Conservation (phyloP, 1,139 yeast genomes). For the Petasospora rhodanensis region DNA sequence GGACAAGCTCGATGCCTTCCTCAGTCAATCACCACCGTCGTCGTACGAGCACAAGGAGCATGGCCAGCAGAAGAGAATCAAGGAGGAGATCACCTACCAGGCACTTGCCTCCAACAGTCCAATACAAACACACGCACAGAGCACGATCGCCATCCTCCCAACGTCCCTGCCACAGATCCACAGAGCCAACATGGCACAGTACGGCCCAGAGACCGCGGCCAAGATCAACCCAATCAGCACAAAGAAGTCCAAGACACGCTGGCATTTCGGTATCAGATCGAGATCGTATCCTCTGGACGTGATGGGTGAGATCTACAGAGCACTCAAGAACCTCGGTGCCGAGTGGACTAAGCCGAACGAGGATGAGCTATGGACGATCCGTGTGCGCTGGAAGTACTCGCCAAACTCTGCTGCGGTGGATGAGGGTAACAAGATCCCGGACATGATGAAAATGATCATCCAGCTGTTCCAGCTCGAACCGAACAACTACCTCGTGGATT, state of each 20-base stretch:
- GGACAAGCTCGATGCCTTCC: conserved; percentile 48
- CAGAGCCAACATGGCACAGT: conserved; percentile 81
- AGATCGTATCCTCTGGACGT: conserved; percentile 96
- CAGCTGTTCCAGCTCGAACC: conserved; percentile 95
- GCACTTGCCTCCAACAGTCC: conserved; percentile 28
- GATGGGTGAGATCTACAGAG: conserved; percentile 97
- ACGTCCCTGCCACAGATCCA: conserved; percentile 93
- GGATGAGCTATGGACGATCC: conserved; percentile 93
- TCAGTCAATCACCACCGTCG: conserved; percentile 46
- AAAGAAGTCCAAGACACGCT: conserved; percentile 87
- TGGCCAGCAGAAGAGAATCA: conserved; percentile 10
- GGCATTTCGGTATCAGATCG: conserved; percentile 98
- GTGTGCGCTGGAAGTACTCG: conserved; percentile 90
- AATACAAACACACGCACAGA: conserved; percentile 31
- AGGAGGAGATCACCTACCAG: conserved; percentile 24
- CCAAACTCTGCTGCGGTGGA: conserved; percentile 28
- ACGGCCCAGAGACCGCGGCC: conserved; percentile 41
- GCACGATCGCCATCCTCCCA: conserved; percentile 86
- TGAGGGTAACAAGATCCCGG: conserved; percentile 42
- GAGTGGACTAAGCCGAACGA: conserved; percentile 96
- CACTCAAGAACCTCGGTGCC: conserved; percentile 88
- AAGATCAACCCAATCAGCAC: conserved; percentile 71
- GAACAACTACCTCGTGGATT: conserved; percentile 91
- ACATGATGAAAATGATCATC: conserved; percentile 93
- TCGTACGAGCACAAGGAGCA: conserved; percentile 16